Base-by-base conservation (phyloP, 2,329 filamentous ascomycete genomes). In the Pestalotiopsis sp. region DNA sequence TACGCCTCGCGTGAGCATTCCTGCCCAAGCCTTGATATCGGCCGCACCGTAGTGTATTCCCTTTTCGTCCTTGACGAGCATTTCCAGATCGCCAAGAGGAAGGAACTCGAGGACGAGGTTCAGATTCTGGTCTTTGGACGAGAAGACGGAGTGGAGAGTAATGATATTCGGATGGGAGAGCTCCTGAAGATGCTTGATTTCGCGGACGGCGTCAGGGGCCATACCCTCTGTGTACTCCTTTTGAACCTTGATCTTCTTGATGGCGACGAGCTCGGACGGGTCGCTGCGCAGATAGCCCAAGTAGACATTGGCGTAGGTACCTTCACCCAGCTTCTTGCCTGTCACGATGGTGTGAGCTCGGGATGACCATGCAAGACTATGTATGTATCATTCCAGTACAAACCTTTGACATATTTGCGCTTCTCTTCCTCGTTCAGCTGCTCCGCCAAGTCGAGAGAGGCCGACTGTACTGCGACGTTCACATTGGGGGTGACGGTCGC, bases 11-110 rank as follows among this genome's bases (percentile, higher is more conserved):
- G 89, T 89, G n/a, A 98, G 87, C 96, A 98, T 98, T 72, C 93
- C 93, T 91, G 98, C 97, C 96, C 96, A 99, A 17, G 94, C 92
- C 80, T 99, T 99, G 80, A 98, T 94, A 80, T 99, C 96, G 20
- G 93, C 92, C 12, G 90, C 89, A 70, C 93, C 93, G 80, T 98
- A 98, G 67, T 90, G 89, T 61, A 98, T 91, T 66, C 85, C 84
- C 60, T 91, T 88, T 38, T 88, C 90, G 81, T 98, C 95, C 79
- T 93, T 93, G 79, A 97, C 97, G 69, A 99, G 89, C 87, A 95
- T 94, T 81, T 98, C 94, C 36, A 99, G 87, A 81, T 99, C 96
- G 72, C 96, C 95, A n/a, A 93, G 89, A 0, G 95, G 95, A 4
- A 98, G 87, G 80, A 92, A 97, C 81, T 99, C 96, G 74, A 99